A percentile compares a stretch with the other conserved stretches of the same genome.
Conservation (phyloP, 768 basidiomycete genomes). For the Tricholoma flavovirens region DNA sequence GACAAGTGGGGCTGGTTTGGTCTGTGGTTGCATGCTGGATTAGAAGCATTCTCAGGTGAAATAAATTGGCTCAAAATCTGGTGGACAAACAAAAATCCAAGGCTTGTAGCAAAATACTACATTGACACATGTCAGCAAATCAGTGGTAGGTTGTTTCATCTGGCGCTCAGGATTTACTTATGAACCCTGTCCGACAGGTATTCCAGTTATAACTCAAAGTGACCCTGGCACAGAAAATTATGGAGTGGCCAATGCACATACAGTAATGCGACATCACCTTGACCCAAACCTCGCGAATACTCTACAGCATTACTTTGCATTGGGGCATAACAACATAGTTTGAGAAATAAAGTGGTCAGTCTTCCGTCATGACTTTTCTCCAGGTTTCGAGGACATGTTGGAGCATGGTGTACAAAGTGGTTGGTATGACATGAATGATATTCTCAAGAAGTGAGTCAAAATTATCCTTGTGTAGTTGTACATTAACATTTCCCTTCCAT, state of each 20-base stretch:
- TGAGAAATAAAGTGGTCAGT: conserved; percentile 35
- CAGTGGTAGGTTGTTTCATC: neutral
- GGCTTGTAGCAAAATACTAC: conserved; percentile 23
- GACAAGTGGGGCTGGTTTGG: conserved; percentile 39
- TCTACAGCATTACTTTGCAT: conserved; percentile 33
- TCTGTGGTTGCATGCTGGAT: conserved; percentile 23
- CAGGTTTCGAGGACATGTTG: conserved; percentile 32
- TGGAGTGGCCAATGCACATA: conserved; percentile 33
- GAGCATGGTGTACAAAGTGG: conserved; percentile 10
- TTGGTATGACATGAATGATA: neutral
- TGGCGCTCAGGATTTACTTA: neutral
- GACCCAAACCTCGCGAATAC: conserved; percentile 26
- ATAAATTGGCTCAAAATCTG: conserved; percentile 28
- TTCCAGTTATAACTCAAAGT: conserved; percentile 32
- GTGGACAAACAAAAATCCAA: conserved; percentile 27
- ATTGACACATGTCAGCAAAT: conserved; percentile 15
- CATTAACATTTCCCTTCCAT: neutral
- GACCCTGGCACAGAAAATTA: conserved; percentile 31
- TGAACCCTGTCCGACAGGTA: conserved; percentile 7
- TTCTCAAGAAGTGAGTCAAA: neutral
- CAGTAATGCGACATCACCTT: conserved; percentile 25
- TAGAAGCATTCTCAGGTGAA: conserved; percentile 24
- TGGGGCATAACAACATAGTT: conserved; percentile 29
- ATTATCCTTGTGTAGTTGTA: neutral
- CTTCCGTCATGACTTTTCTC: conserved; percentile 24